Conservation (phyloP, 2,329 filamentous ascomycete genomes). For the Xylaria arbuscula region DNA sequence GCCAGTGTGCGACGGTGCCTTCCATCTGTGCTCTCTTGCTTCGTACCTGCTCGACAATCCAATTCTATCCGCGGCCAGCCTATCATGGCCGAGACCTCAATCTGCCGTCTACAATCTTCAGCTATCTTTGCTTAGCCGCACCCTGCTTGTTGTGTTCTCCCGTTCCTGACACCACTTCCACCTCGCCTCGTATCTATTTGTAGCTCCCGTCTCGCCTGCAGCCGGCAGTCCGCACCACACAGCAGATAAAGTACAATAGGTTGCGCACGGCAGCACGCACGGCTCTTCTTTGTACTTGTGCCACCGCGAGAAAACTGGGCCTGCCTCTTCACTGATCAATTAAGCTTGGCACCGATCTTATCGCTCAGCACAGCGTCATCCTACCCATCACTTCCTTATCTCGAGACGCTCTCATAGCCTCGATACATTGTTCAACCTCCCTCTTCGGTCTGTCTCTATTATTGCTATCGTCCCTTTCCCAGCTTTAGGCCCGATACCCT, state of each 20-base stretch:
- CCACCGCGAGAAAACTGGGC: conserved; percentile 26
- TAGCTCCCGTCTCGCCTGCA: conserved; percentile 30
- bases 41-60: neutral
- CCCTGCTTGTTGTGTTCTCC: conserved; percentile 19
- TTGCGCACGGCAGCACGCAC: neutral
- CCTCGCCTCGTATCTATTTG: conserved; percentile 36
- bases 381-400: conserved; percentile 22
- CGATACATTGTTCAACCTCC: neutral
- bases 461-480: neutral
- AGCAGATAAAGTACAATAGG: conserved; percentile 13
- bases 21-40: neutral
- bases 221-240: conserved; percentile 1
- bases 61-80: neutral
- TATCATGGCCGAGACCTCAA: conserved; percentile 29
- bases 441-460: conserved; percentile 2
- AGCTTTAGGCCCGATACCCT: neutral
- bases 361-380: conserved; percentile 22
- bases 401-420: conserved; percentile 9
- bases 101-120: conserved; percentile 25
- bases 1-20: conserved; percentile 23
- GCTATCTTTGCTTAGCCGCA: conserved; percentile 25
- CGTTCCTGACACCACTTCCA: conserved; percentile 30
- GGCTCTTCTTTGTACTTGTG: conserved; percentile 14
- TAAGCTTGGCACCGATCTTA: neutral
- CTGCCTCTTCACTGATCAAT: conserved; percentile 4